phyloP scores from a whole-genome alignment of 495 filamentous ascomycete genomes.

The Sabuloglossum arenarium region DNA sequence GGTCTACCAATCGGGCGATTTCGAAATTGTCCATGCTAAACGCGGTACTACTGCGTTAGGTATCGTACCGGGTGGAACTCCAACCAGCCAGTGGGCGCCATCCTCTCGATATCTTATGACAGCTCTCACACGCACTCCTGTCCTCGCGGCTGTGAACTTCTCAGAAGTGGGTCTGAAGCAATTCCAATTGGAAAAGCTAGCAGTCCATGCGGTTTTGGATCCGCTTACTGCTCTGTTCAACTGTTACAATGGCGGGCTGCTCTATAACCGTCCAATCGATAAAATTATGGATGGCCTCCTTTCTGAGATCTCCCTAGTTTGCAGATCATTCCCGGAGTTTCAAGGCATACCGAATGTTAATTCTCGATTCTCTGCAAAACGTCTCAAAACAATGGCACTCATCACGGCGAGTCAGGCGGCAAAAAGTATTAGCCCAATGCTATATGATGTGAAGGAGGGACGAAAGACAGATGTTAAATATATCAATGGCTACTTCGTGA shows the following conservation, averaged over 20 bases:
- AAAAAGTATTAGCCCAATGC: slow-evolving; percentile 57
- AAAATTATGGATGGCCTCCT: slow-evolving; percentile 39
- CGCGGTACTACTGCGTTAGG: slow-evolving; percentile 40
- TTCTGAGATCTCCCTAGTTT: slow-evolving; percentile 42
- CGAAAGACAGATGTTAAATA: slow-evolving; percentile 58
- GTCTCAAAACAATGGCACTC: slow-evolving; percentile 33
- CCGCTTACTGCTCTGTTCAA: slow-evolving; percentile 56
- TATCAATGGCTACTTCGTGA: slow-evolving; percentile 68
- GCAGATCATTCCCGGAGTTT: slow-evolving; percentile 46
- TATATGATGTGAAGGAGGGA: slow-evolving; percentile 46
- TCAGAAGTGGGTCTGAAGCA: slow-evolving; percentile 28
- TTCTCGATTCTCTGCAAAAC: slow-evolving; percentile 31
- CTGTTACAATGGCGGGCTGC: slow-evolving; percentile 51
- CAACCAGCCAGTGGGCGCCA: slow-evolving; percentile 8
- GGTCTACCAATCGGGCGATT: slow-evolving; percentile 31
- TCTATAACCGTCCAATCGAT: slow-evolving; percentile 34
- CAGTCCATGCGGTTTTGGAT: slow-evolving; percentile 60
- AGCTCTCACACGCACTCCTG: slow-evolving; percentile 15
- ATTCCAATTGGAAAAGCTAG: slow-evolving; percentile 59
- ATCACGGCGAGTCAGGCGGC: slow-evolving; percentile 37
- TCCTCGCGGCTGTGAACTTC: slow-evolving; percentile 23
- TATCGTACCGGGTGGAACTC: slow-evolving; percentile 17
- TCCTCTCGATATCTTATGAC: slow-evolving; percentile 17
- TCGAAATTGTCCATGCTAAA: slow-evolving; percentile 42
- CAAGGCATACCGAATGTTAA: slow-evolving; percentile 34